Evolutionary conservation across 768 basidiomycete genomes (phyloP).

Genomic region (Phallus indusiatus): DNA sequence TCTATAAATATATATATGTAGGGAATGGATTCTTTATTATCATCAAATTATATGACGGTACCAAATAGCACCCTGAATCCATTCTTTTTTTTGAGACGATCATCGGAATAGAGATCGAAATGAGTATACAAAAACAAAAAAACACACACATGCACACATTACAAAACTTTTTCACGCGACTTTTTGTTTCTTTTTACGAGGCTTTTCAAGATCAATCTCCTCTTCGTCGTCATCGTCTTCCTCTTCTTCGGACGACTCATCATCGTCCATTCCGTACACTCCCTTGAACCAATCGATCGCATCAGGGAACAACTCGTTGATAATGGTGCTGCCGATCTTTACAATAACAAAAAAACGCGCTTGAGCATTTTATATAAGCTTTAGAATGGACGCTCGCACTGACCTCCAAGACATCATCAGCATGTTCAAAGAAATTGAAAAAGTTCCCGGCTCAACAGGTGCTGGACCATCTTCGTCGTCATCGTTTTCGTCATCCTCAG

Average conservation of each 20-base stretch:
- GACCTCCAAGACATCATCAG: constrained; percentile 60
- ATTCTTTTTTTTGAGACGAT: background rate
- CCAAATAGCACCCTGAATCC: background rate
- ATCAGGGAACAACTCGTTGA: constrained; percentile 71
- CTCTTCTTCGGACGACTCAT: constrained; percentile 60
- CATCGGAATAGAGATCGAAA: background rate
- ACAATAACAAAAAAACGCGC: background rate
- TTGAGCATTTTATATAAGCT: background rate
- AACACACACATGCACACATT: too few relatives aligned
- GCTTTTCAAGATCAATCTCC: constrained; percentile 85
- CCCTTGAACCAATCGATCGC: constrained; percentile 80
- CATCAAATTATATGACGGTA: background rate
- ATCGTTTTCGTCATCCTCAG: constrained; percentile 37
- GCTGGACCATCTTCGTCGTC: constrained; percentile 48
- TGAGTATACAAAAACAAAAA: background rate
- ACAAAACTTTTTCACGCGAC: constrained; percentile 33
- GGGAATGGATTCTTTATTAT: background rate
- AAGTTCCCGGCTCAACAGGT: constrained; percentile 68
- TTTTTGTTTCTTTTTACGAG: constrained; percentile 60
- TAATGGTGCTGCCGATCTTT: constrained; percentile 64
- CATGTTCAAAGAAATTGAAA: constrained; percentile 78
- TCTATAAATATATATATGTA: background rate
- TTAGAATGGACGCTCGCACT: constrained; percentile 18
- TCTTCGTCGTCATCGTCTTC: constrained; percentile 51
- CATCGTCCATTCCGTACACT: constrained; percentile 52